Base-by-base conservation (phyloP, 495 filamentous ascomycete genomes). In the Cercophora newfieldiana region DNA sequence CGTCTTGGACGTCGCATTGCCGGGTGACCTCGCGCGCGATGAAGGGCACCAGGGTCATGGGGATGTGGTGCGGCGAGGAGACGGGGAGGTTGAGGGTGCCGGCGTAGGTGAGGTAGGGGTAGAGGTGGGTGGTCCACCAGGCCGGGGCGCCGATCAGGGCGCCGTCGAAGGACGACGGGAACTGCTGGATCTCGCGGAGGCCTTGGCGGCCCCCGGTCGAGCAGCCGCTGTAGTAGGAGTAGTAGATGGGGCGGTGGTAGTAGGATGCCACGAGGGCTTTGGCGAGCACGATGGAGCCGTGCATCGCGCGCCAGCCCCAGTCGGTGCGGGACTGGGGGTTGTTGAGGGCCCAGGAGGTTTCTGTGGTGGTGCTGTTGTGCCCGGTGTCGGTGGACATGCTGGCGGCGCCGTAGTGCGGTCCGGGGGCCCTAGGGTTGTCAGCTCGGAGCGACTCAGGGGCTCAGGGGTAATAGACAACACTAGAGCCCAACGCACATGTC, bases 1-100 rank as follows among this genome's bases (percentile, higher is more conserved):
- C 89, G 69, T 91, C 89, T 24, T 85, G 73, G 0, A 49, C 65
- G 69, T 92, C 88, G 66, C 89, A 92, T 68, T 91, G 88, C 18
- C 80, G 78, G 16, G 85, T 29, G 5, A 90, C 53, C 19, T 88
- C 83, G 65, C 85, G 83, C 0, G 79, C 74, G 29, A 84, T 76
- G 1, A 78, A 68, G 0, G 72, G 64, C 73, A 86, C 86, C 14
- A 83, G 66, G 2, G 74, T 66, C 16, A 78, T 18, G 0, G 84
- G 72, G 8, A 91, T 83, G 61, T 82, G 85, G 19, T 79, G 79
- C 0, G 80, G 70, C 3, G 79, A 80, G 16, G 74, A 68, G 1
- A 72, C 63, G 0, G 81, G 78, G 1, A 77, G 68, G 61, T 79
- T 78, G 63, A 72, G 72, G 19, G 72, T 69, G 30, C 70, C 69